Percentiles rank a stretch among this genome's conserved stretches.
These are phyloP conservation scores for Picea sitchensis DNA, from an alignment of 75 land plant genomes.

Conservation along the genomic window DNA sequence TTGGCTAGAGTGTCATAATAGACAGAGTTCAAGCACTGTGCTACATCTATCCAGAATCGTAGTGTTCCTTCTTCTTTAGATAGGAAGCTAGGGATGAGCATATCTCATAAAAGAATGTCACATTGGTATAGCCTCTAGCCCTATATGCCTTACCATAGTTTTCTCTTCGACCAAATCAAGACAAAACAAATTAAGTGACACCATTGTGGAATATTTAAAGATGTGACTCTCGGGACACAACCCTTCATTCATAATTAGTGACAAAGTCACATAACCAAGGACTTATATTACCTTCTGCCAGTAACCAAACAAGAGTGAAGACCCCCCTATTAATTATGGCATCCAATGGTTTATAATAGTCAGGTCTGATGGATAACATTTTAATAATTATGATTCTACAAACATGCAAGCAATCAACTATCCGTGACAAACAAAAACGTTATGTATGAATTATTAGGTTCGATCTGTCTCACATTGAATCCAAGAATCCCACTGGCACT, in stretches of 20 bases:
- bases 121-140: too few species aligned
- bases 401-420: background rate
- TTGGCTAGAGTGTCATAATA: too few species aligned
- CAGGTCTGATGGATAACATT: background rate
- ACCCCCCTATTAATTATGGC: background rate
- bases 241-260: background rate
- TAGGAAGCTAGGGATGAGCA: too few species aligned
- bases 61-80: too few species aligned
- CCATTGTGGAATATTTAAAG: background rate
- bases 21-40: too few species aligned
- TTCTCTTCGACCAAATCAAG: background rate
- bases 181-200: background rate
- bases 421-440: background rate
- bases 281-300: background rate
- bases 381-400: background rate
- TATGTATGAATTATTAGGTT: too few species aligned
- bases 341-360: background rate
- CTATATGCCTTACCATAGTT: background rate
- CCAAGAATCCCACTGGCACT: background rate
- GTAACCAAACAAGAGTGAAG: background rate
- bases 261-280: background rate
- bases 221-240: background rate
- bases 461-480: background rate
- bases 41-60: too few species aligned
- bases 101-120: too few species aligned